These are phyloP conservation scores for Rhexocercosporidium sp. DNA, from an alignment of 2,329 filamentous ascomycete species.

Conservation along the genomic window DNA sequence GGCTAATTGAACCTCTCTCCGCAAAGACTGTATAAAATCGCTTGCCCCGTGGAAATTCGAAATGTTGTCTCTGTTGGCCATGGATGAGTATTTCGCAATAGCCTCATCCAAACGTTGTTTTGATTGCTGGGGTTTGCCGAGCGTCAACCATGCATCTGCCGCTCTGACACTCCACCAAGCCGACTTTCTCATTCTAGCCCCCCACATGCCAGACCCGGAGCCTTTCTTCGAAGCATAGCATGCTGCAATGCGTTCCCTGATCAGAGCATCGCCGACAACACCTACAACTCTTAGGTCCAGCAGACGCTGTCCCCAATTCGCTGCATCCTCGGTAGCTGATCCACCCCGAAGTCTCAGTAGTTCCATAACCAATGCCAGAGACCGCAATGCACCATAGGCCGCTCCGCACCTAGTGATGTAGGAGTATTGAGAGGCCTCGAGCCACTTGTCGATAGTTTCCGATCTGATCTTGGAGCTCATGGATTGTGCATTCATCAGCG, in stretches of 20 bases:
- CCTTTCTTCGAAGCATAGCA: constrained; percentile 81
- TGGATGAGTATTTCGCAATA: constrained; percentile 56
- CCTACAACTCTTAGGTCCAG: constrained; percentile 81
- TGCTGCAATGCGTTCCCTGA: constrained; percentile 84
- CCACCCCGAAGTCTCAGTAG: constrained; percentile 82
- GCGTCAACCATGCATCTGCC: constrained; percentile 80
- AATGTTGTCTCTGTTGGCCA: constrained; percentile 57
- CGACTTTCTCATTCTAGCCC: constrained; percentile 79
- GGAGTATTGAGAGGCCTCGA: constrained; percentile 90
- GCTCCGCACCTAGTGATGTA: constrained; percentile 85
- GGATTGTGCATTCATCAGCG: constrained; percentile 76
- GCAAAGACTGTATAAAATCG: constrained; percentile 57
- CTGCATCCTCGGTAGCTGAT: constrained; percentile 82
- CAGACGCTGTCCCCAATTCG: constrained; percentile 80
- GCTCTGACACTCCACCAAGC: constrained; percentile 87
- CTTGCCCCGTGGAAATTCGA: constrained; percentile 56
- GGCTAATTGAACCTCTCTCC: constrained; percentile 45
- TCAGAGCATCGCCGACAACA: constrained; percentile 76
- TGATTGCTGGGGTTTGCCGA: constrained; percentile 78
- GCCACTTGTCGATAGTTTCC: constrained; percentile 83
- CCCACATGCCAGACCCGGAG: constrained; percentile 68
- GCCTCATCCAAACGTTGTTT: constrained; percentile 79
- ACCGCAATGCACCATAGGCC: constrained; percentile 80
- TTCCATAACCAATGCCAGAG: constrained; percentile 77
- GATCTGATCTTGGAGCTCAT: constrained; percentile 76